Evolutionary conservation across 1,284 basidiomycete genomes (phyloP).

Genomic region (Filobasidium uniguttulatum): DNA sequence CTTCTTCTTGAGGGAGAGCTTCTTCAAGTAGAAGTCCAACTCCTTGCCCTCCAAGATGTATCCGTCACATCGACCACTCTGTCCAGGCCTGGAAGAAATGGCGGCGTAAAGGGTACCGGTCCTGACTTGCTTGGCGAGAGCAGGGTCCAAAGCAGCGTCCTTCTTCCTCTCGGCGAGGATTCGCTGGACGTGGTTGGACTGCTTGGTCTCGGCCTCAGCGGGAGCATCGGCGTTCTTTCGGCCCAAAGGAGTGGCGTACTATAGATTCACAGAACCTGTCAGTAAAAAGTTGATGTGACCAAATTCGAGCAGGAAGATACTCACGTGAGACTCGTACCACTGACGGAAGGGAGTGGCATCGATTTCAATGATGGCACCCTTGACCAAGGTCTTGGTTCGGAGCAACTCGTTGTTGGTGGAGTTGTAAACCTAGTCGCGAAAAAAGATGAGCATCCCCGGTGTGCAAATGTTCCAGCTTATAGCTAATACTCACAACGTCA

Average conservation of each 20-base stretch:
- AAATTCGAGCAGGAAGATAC: slow-evolving; percentile 30
- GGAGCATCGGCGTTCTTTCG: slow-evolving; percentile 37
- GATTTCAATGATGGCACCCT: slow-evolving; percentile 83
- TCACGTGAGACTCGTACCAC: slow-evolving; percentile 91
- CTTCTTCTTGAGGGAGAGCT: slow-evolving; percentile 5
- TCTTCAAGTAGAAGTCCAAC: slow-evolving; percentile 46
- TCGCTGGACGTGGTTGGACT: slow-evolving; percentile 77
- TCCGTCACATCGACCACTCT: slow-evolving; percentile 84
- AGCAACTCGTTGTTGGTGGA: slow-evolving; percentile 97
- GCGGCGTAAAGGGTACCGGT: slow-evolving; percentile 50
- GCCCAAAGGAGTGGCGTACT: slow-evolving; percentile 84
- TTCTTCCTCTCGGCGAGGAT: slow-evolving; percentile 77
- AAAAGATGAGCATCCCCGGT: too few relatives aligned
- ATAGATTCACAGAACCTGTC: slow-evolving; percentile 5
- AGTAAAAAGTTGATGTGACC: slow-evolving; percentile 1
- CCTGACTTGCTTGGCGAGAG: slow-evolving; percentile 51
- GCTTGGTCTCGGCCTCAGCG: slow-evolving; percentile 51
- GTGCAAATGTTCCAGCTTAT: too few relatives aligned
- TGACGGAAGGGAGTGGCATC: slow-evolving; percentile 95
- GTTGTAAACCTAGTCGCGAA: slow-evolving; percentile 67
- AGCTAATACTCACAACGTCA: slow-evolving; percentile 58
- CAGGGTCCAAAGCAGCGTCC: slow-evolving; percentile 76
- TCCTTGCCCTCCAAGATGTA: slow-evolving; percentile 95
- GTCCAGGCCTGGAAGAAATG: slow-evolving; percentile 84
- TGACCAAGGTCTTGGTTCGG: slow-evolving; percentile 94